A percentile compares a stretch with the other conserved stretches of the same genome.
Evolutionary conservation across 441 rosid genomes (phyloP).

Genomic region (Heliophila coronopifolia): DNA sequence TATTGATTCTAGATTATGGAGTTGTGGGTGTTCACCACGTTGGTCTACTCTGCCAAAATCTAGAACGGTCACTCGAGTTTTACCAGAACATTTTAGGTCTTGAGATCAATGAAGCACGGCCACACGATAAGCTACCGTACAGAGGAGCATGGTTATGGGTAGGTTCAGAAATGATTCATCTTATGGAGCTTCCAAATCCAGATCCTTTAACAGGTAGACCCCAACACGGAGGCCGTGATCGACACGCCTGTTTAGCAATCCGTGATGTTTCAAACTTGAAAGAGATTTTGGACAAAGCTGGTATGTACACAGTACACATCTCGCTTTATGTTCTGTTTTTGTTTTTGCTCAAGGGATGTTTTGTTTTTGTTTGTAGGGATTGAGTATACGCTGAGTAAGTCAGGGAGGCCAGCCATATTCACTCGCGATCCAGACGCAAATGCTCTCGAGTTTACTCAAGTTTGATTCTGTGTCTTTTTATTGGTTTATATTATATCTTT

Average conservation of each 20-base stretch:
- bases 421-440: conserved; percentile 87
- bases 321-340: background rate
- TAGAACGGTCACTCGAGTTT: conserved; percentile 78
- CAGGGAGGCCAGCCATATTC: conserved; percentile 90
- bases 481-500: too few relatives aligned
- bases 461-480: too few relatives aligned
- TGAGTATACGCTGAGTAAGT: conserved; percentile 71
- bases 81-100: conserved; percentile 77
- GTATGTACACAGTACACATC: conserved; percentile 36
- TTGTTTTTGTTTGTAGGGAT: conserved; percentile 40
- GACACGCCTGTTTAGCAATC: conserved; percentile 84
- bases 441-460: conserved; percentile 83
- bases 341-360: background rate
- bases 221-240: conserved; percentile 84
- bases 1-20: conserved; percentile 56
- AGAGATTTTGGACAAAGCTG: conserved; percentile 67
- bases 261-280: conserved; percentile 70
- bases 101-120: conserved; percentile 89
- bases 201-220: conserved; percentile 90
- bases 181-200: conserved; percentile 97
- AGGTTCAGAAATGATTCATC: conserved; percentile 93
- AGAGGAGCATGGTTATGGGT: conserved; percentile 98
- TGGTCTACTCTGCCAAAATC: conserved; percentile 71
- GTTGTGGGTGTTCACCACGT: conserved; percentile 81
- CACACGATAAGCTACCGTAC: conserved; percentile 89